phyloP scores from a whole-genome alignment of 2,329 filamentous ascomycete species.

The Pyricularia sp. region DNA sequence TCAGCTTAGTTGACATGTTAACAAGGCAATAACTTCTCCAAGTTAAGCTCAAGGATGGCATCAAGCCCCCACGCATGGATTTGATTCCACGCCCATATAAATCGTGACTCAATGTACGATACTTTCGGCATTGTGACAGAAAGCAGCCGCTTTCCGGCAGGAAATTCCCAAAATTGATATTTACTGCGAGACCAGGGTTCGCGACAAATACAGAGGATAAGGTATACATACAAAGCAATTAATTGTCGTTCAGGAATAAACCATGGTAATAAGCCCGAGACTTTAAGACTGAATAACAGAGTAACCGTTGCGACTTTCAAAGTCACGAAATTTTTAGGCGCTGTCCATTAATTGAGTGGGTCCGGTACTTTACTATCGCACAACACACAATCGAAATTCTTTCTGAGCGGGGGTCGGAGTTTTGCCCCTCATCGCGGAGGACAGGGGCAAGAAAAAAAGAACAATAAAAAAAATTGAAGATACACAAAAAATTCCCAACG shows the following conservation, averaged over 20 bases:
- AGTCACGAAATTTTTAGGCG: neutral
- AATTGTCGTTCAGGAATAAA: neutral
- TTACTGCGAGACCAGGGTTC: neutral
- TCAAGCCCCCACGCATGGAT: too few relatives aligned
- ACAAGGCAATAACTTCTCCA: neutral
- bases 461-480: neutral
- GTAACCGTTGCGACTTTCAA: neutral
- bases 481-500: neutral
- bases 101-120: too few relatives aligned
- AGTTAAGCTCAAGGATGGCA: neutral
- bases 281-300: neutral
- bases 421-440: neutral
- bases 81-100: too few relatives aligned
- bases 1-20: too few relatives aligned
- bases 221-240: neutral
- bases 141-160: too few relatives aligned
- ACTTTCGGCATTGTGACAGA: neutral
- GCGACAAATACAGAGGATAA: neutral
- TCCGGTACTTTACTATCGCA: neutral
- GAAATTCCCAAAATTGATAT: neutral
- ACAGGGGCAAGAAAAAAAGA: conserved; percentile 3
- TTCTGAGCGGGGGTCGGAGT: neutral
- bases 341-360: neutral
- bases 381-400: neutral
- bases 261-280: neutral